These are phyloP conservation scores for Cytospora paraplurivora DNA, from an alignment of 2,329 filamentous ascomycete species.

Conservation along the genomic window DNA sequence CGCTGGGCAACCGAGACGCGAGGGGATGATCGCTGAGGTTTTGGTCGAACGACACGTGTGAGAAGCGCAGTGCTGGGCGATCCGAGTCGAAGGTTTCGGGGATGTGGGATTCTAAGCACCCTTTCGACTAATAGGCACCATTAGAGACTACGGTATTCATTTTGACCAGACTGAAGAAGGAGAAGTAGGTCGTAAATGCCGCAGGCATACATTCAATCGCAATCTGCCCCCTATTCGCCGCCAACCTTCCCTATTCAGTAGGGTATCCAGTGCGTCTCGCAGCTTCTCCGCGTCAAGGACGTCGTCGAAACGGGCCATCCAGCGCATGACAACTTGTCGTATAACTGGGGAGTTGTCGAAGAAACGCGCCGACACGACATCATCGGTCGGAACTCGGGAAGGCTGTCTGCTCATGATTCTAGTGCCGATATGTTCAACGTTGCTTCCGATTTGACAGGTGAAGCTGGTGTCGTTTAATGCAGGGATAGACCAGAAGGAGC, in stretches of 20 bases:
- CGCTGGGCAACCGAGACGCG: constrained; percentile 40
- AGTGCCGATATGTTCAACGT: background rate
- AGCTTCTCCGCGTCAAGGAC: constrained; percentile 48
- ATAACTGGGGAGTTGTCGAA: constrained; percentile 36
- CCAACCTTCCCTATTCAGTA: constrained; percentile 44
- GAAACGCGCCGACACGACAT: constrained; percentile 38
- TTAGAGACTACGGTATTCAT: background rate
- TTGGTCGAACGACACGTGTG: constrained; percentile 40
- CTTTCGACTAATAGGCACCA: background rate
- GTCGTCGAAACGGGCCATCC: constrained; percentile 35
- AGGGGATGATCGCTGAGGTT: constrained; percentile 45
- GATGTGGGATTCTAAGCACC: constrained; percentile 38
- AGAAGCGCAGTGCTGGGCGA: constrained; percentile 44
- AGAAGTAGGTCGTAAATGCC: background rate
- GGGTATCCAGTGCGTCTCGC: constrained; percentile 37
- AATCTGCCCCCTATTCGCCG: constrained; percentile 49
- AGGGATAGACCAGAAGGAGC: background rate
- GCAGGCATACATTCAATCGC: constrained; percentile 29
- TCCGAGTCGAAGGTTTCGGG: constrained; percentile 35
- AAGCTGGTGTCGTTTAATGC: background rate
- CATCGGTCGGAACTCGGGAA: constrained; percentile 22
- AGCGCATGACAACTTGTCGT: constrained; percentile 35
- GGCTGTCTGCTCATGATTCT: background rate
- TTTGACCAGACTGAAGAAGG: background rate
- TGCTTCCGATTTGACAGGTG: background rate